Conservation (phyloP, 371 early-diverging fungal species). For the Funneliformis caledonium region DNA sequence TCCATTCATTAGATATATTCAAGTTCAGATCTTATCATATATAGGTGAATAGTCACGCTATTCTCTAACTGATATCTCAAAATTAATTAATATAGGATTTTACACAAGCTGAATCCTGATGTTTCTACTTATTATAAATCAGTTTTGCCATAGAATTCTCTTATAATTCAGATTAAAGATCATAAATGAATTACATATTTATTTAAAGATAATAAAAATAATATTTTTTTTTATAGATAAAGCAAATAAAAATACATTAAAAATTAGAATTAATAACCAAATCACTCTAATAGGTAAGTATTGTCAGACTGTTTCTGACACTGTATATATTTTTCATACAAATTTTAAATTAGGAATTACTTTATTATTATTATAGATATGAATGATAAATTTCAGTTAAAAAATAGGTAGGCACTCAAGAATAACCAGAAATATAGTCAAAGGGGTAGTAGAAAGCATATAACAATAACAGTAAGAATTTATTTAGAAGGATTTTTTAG, state of each 20-base stretch:
- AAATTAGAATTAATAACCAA: not conserved
- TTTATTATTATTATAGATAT: not conserved
- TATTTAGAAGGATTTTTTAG: constrained; percentile 9
- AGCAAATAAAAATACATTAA: not conserved
- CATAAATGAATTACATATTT: not conserved
- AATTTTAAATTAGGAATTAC: not conserved
- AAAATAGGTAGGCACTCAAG: constrained; percentile 5
- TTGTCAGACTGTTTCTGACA: not conserved
- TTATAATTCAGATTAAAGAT: not conserved
- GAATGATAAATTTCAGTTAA: not conserved
- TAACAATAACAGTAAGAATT: not conserved
- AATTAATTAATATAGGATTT: not conserved
- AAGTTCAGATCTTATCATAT: not conserved
- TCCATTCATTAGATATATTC: constrained; percentile 1
- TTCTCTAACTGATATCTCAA: constrained; percentile 11
- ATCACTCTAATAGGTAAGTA: not conserved
- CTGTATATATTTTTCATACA: not conserved
- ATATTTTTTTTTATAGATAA: not conserved
- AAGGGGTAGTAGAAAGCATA: not conserved
- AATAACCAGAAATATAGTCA: not conserved
- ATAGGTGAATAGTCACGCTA: not conserved
- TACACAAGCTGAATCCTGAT: not conserved
- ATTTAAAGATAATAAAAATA: not conserved
- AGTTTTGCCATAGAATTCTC: not conserved
- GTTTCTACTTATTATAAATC: not conserved